Percentiles rank a stretch among this genome's conserved stretches.
phyloP scores from a whole-genome alignment of 345 rosid genomes.

The Acer saccharum region DNA sequence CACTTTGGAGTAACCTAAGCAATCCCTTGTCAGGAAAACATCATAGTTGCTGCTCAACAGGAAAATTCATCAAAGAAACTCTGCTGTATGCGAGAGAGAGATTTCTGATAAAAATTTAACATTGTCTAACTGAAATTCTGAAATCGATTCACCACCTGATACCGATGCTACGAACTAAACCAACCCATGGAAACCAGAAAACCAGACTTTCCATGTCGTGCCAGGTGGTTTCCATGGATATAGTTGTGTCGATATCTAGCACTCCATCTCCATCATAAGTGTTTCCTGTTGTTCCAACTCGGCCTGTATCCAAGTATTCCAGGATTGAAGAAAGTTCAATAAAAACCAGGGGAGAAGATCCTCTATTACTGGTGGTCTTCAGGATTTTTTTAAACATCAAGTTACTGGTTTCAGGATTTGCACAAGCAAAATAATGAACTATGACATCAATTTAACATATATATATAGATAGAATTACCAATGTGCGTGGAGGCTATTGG shows the following conservation, averaged over 20 bases:
- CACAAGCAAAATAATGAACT: too few species aligned
- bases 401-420: background rate
- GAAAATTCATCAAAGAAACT: conserved; percentile 18
- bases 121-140: background rate
- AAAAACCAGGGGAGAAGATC: too few species aligned
- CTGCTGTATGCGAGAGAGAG: background rate
- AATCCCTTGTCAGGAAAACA: conserved; percentile 56
- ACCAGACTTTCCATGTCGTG: conserved; percentile 89
- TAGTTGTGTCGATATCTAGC: conserved; percentile 77
- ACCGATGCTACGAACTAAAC: conserved; percentile 87
- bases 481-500: conserved; percentile 84
- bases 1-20: conserved; percentile 57
- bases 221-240: conserved; percentile 87
- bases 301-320: conserved; percentile 31
- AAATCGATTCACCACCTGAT: conserved; percentile 44
- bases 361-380: background rate
- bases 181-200: conserved; percentile 78
- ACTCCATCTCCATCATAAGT: conserved; percentile 76
- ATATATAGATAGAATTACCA: conserved; percentile 35
- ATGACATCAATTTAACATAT: too few species aligned
- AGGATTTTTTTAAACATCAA: background rate
- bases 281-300: conserved; percentile 70
- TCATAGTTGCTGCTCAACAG: conserved; percentile 70
- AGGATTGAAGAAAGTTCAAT: too few species aligned
- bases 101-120: background rate